Evolutionary conservation across 352 stramenopile species (phyloP), one percentile per base, ranked within the genome.

Genomic region (Thraustochytrium striatum): DNA sequence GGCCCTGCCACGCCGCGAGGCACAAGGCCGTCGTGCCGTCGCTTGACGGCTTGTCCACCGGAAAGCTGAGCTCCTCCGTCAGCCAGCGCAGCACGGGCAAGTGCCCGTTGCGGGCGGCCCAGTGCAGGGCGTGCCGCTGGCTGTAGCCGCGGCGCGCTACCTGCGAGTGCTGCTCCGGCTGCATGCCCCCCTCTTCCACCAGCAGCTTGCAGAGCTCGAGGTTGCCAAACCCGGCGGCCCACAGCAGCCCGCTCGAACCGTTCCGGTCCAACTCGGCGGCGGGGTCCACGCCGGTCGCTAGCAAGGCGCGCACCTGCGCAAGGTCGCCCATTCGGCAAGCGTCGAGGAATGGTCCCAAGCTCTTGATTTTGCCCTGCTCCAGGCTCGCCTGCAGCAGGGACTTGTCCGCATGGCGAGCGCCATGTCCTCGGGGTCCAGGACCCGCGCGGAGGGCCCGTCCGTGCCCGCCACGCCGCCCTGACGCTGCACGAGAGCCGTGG

Each of bases 151-250:
- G 44, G 0, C 65, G 65, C 50, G 65, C 65, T 21, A n/a, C n/a
- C 30, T 75, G 65, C 32, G 32, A 32, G 36, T 5, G 11, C 1
- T 39, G 28, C 0, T 61, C 44, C 28, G 65, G 65, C 33, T 75
- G 41, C 43, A 75, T 21, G 11, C 36, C 32, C 11, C 65, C 43
- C 25, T 62, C 65, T 0, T 25, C 32, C n/a, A 75, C 65, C 0
- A 75, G 52, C 16, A 75, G 44, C 52, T 75, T 75, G 65, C 65
- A 75, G 7, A 75, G 41, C 19, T 75, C 65, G 1, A 75, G 65
- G 8, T 75, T 75, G 21, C 65, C 65, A 75, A 75, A 75, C 8
- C 65, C 65, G 16, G 65, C 65, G n/a, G 65, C 65, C 65, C 65
- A 75, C 5, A 70, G 52, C 1, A 75, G 39, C 32, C 65, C 65